Evolutionary conservation across 768 basidiomycete species (phyloP).

Genomic region (Boletales sp.): DNA sequence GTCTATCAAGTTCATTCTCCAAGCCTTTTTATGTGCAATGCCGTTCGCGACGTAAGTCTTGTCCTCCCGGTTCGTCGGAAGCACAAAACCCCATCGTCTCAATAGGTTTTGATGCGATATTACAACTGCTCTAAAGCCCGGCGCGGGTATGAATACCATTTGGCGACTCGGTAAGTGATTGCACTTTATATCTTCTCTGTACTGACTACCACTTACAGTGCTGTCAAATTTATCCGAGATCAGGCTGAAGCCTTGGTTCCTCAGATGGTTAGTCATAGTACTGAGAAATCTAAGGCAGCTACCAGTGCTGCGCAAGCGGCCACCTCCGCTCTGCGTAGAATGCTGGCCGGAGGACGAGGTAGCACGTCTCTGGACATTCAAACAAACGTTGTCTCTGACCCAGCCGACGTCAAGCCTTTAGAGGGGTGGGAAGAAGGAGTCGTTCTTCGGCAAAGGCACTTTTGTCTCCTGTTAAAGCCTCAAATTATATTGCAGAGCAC

Average conservation of each 20-base stretch:
- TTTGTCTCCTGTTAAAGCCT: slow-evolving; percentile 85
- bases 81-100: slow-evolving; percentile 8
- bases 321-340: slow-evolving; percentile 60
- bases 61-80: not conserved
- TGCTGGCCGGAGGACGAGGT: slow-evolving; percentile 52
- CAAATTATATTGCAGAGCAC: slow-evolving; percentile 80
- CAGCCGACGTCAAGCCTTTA: slow-evolving; percentile 51
- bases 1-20: slow-evolving; percentile 91
- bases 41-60: slow-evolving; percentile 69
- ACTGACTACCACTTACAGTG: slow-evolving; percentile 38
- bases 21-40: slow-evolving; percentile 70
- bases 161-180: slow-evolving; percentile 69
- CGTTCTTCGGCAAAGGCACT: slow-evolving; percentile 65
- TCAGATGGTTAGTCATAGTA: slow-evolving; percentile 13
- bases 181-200: slow-evolving; percentile 3
- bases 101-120: slow-evolving; percentile 81
- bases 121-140: slow-evolving; percentile 78
- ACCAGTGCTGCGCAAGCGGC: slow-evolving; percentile 59
- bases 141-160: slow-evolving; percentile 80
- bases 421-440: slow-evolving; percentile 73
- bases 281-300: slow-evolving; percentile 29
- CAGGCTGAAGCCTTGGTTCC: slow-evolving; percentile 52
- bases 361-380: slow-evolving; percentile 42
- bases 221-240: slow-evolving; percentile 84
- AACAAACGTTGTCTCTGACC: slow-evolving; percentile 26